Conservation (phyloP, 176 grass and related monocot genomes). For the Carex littledalei region DNA sequence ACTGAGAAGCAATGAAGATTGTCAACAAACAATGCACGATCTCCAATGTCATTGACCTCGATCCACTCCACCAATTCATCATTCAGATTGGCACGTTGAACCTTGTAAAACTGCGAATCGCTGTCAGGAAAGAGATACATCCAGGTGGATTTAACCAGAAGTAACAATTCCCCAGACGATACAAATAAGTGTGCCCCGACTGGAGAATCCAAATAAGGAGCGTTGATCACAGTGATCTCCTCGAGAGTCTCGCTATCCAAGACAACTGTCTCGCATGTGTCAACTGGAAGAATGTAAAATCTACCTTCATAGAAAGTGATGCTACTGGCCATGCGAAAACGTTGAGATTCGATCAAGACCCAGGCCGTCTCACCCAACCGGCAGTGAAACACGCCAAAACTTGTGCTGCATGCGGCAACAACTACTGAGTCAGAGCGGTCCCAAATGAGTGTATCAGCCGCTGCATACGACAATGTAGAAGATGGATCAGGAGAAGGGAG, state of each 20-base stretch:
- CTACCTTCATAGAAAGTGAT: conserved; percentile 9
- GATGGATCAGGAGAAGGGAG: neutral
- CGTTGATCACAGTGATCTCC: neutral
- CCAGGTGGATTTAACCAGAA: conserved; percentile 1
- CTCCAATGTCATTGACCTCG: conserved; percentile 6
- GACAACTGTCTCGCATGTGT: neutral
- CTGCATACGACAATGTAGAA: neutral
- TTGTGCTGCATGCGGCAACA: neutral
- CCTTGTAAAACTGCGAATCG: conserved; percentile 14
- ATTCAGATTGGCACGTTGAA: neutral
- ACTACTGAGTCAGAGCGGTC: neutral
- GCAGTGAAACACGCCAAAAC: neutral
- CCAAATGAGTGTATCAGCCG: neutral
- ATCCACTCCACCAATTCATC: conserved; percentile 16
- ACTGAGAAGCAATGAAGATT: conserved; percentile 6
- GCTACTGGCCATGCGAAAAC: neutral
- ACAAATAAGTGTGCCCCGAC: neutral
- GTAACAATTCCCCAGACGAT: neutral
- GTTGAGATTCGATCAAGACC: neutral
- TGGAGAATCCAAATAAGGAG: too few relatives aligned
- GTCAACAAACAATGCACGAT: conserved; percentile 15
- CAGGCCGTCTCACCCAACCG: neutral
- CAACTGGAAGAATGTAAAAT: conserved; percentile 7
- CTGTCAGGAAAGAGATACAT: conserved; percentile 22
- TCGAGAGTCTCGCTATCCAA: neutral